phyloP scores from a whole-genome alignment of 2,329 filamentous ascomycete genomes.

The Alternaria sp. region DNA sequence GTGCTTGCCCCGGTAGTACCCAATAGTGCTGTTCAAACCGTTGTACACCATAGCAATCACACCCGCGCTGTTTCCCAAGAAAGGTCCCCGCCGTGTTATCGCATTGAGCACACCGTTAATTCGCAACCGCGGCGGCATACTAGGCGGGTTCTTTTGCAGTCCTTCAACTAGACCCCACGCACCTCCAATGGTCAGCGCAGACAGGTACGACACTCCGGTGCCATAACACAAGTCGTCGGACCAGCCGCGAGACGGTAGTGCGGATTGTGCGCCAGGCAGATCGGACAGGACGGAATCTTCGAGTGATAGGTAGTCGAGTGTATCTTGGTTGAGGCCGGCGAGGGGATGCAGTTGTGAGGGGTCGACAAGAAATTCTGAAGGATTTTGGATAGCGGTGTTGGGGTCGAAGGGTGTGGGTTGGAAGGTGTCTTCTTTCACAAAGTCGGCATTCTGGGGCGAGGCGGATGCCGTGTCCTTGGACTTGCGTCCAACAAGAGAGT shows the following conservation, averaged over 20 bases:
- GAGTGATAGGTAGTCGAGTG: constrained; percentile 91
- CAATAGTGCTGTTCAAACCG: constrained; percentile 62
- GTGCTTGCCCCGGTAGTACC: constrained; percentile 52
- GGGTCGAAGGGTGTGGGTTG: constrained; percentile 72
- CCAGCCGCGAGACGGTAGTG: constrained; percentile 94
- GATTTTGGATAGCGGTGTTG: constrained; percentile 73
- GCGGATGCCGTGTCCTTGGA: constrained; percentile 56
- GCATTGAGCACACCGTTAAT: constrained; percentile 95
- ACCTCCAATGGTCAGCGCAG: constrained; percentile 85
- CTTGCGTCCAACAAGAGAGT: constrained; percentile 68
- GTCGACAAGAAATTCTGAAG: constrained; percentile 90
- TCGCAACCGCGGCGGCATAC: constrained; percentile 86
- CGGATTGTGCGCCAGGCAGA: constrained; percentile 83
- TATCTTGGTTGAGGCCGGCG: constrained; percentile 89
- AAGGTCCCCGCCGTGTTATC: constrained; percentile 89
- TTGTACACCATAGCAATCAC: constrained; percentile 98
- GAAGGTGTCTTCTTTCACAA: constrained; percentile 58
- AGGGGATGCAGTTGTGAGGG: constrained; percentile 90
- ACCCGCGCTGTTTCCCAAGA: constrained; percentile 93
- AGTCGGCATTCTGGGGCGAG: constrained; percentile 43
- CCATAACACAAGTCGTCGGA: constrained; percentile 98
- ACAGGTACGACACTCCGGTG: constrained; percentile 90
- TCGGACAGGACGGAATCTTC: constrained; percentile 91
- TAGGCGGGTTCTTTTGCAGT: constrained; percentile 72
- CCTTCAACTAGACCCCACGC: constrained; percentile 94